Conservation (phyloP, 352 stramenopile species). For the Phytophthora citrophthora region DNA sequence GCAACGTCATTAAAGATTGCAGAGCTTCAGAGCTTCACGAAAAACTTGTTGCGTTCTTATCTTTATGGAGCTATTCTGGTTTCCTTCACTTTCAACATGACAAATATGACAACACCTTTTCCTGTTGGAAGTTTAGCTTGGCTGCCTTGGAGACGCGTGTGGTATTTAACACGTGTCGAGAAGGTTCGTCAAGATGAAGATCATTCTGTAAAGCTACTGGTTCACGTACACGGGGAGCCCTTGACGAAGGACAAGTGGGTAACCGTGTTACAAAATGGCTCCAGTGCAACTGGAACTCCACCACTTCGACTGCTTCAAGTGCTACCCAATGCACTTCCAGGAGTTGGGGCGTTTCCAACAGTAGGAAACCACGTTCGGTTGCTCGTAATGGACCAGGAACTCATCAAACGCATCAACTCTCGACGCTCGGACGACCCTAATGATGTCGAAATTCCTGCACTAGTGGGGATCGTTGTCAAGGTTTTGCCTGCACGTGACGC, state of each 20-base stretch:
- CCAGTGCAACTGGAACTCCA: constrained; percentile 1
- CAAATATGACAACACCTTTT: constrained; percentile 5
- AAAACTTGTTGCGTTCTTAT: too few species aligned
- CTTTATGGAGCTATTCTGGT: constrained; percentile 1
- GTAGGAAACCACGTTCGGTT: constrained; percentile 44
- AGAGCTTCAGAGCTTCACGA: too few species aligned
- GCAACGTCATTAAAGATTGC: too few species aligned
- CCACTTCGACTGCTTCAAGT: constrained; percentile 40
- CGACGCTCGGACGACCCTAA: constrained; percentile 2
- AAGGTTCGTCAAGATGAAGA: constrained; percentile 10
- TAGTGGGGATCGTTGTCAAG: constrained; percentile 47
- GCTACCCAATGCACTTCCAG: constrained; percentile 25
- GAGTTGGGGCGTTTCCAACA: constrained; percentile 48
- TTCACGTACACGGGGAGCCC: constrained; percentile 57
- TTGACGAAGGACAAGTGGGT: constrained; percentile 60
- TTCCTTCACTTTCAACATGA: constrained; percentile 1
- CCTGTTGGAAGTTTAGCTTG: constrained; percentile 36
- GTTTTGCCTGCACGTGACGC: constrained; percentile 54
- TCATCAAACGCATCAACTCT: constrained; percentile 16
- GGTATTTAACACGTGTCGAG: constrained; percentile 57
- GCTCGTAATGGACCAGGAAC: constrained; percentile 15
- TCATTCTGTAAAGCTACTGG: constrained; percentile 24
- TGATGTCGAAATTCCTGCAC: constrained; percentile 10
- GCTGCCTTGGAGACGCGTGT: constrained; percentile 48
- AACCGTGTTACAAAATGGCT: constrained; percentile 17